Base-by-base conservation (phyloP, 768 basidiomycete genomes). In the Ramaria rubella region DNA sequence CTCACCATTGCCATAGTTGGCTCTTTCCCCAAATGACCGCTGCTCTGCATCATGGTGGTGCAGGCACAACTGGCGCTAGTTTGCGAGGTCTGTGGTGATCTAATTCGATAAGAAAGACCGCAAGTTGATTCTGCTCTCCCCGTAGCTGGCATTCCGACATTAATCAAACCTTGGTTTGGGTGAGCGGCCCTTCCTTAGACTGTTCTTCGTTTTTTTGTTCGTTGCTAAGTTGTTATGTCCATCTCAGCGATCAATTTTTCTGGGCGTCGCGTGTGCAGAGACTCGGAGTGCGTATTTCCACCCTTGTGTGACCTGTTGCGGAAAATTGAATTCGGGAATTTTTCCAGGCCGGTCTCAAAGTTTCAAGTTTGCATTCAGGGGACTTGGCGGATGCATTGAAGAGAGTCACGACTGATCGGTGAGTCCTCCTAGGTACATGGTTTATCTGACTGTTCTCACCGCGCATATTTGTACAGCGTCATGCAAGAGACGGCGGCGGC, bases 161-260 rank as follows among this genome's bases (percentile, higher is more conserved):
- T 85, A 57, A 85, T 87, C 64, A 81, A 81, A 60, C 83, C 85
- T 1, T 87, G 81, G 80, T 87, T 86, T 62, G 85, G 83, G 55
- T 72, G 52, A 59, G 70, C 60, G 17, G 19, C 29, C 24, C 14
- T 4, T 14, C 14, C 12, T 1, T 27, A 31, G 24, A 31, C 27
- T 26, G 7, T 21, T 42, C 34, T 1, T 14, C 4, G 23, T 23
- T 9, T 30, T 36, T 12, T n/a, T 52, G 24, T 44, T 15, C 9
- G 30, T 11, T 60, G 19, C 23, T 33, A 7, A 24, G 48, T 58
- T 59, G 57, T 61, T 49, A 29, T 12, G 12, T 60, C 40, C 38
- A 48, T 38, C 58, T 5, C 29, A 69, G 72, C 15, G 82, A 83
- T 61, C 82, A 84, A 60, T 82, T 73, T 63, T 83, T 83, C 67